Percentiles rank a stretch among this genome's conserved stretches.
Evolutionary conservation across 352 stramenopile genomes (phyloP).

Genomic region (Pythium grandisporangium): DNA sequence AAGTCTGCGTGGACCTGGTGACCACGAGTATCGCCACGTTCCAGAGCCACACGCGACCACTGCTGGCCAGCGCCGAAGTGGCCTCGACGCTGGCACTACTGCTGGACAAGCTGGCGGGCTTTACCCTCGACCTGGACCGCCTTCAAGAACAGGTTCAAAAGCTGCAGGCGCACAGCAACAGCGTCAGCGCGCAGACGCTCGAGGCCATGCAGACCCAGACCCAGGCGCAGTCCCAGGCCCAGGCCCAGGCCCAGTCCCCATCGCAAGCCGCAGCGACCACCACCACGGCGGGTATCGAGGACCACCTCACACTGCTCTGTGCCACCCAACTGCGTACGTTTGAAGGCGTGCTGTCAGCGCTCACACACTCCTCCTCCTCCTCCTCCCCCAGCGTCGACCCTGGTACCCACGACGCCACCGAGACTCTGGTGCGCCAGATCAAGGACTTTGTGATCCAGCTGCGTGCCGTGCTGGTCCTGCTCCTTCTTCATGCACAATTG

Average conservation of each 20-base stretch:
- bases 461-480: conserved; percentile 37
- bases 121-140: conserved; percentile 35
- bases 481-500: conserved; percentile 30
- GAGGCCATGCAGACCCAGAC: conserved; percentile 4
- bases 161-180: too few relatives aligned
- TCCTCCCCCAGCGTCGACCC: too few relatives aligned
- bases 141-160: conserved; percentile 47
- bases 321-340: conserved; percentile 11
- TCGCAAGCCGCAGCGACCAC: background rate
- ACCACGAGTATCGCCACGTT: conserved; percentile 27
- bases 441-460: conserved; percentile 56
- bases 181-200: conserved; percentile 22
- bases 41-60: conserved; percentile 10
- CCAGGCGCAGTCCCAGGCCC: background rate
- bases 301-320: conserved; percentile 10
- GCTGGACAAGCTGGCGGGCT: conserved; percentile 21
- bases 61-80: too few relatives aligned
- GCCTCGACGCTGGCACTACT: too few relatives aligned
- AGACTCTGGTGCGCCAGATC: conserved; percentile 7
- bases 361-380: too few relatives aligned
- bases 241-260: background rate
- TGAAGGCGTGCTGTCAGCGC: conserved; percentile 4
- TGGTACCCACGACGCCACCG: background rate
- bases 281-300: conserved; percentile 9
- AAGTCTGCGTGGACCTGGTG: conserved; percentile 30